Conservation (phyloP, 257 asterid species). For the Solanum arcanum region DNA sequence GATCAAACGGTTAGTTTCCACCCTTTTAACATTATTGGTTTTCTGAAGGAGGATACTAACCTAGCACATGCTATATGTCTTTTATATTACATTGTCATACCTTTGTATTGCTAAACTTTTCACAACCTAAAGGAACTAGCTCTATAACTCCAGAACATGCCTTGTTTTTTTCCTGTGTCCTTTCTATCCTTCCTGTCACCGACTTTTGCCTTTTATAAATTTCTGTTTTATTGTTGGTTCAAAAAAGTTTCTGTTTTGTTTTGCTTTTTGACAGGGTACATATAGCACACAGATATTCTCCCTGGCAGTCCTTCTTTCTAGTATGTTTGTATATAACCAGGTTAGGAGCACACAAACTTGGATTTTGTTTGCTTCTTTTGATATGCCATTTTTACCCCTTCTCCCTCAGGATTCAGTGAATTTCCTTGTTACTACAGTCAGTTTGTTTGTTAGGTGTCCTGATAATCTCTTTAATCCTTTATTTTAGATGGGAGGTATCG, state of each 20-base stretch:
- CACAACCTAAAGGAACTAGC: not conserved
- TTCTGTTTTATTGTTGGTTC: not conserved
- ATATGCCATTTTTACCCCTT: not conserved
- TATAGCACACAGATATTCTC: constrained; percentile 96
- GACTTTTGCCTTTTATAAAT: not conserved
- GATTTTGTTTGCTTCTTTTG: not conserved
- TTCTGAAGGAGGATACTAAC: not conserved
- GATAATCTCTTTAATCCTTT: not conserved
- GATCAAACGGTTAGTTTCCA: constrained; percentile 83
- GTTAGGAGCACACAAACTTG: constrained; percentile 17
- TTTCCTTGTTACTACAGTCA: not conserved
- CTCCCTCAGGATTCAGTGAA: not conserved
- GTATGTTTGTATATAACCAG: constrained; percentile 98
- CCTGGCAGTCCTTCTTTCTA: constrained; percentile 92
- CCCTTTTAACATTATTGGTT: not conserved
- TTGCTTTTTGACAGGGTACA: constrained; percentile 59
- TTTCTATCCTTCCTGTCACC: not conserved
- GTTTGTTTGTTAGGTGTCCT: not conserved
- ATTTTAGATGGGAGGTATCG: constrained; percentile 97
- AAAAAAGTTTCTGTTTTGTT: not conserved
- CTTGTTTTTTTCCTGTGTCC: not conserved
- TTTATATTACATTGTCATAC: not conserved
- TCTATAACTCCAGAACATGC: not conserved
- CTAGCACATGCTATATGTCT: not conserved
- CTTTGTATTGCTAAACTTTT: not conserved